These are phyloP conservation scores for Amyloporia xantha DNA, from an alignment of 768 basidiomycete species.

Conservation along the genomic window DNA sequence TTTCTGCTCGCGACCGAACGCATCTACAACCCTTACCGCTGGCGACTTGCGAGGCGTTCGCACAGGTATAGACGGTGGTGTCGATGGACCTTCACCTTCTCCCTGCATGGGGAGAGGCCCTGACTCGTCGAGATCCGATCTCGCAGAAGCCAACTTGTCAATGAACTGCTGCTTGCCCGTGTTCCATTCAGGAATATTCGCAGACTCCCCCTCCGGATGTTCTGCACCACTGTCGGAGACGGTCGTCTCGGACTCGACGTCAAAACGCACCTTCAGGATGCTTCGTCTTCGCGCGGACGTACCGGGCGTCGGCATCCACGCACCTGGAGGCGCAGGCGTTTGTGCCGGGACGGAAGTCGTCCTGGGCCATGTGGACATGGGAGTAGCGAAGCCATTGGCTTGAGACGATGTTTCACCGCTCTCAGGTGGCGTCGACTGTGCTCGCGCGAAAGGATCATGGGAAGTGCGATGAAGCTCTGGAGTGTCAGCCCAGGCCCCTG, in stretches of 20 bases:
- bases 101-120: background rate
- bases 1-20: constrained; percentile 48
- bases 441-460: constrained; percentile 10
- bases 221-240: constrained; percentile 18
- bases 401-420: constrained; percentile 1
- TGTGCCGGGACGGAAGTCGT: constrained; percentile 39
- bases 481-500: constrained; percentile 40
- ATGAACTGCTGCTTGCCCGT: background rate
- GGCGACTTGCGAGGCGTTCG: constrained; percentile 39
- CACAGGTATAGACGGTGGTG: constrained; percentile 22
- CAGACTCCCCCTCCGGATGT: background rate
- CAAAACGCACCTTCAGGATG: constrained; percentile 68
- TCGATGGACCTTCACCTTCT: constrained; percentile 15
- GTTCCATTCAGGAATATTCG: background rate
- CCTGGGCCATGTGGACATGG: constrained; percentile 38
- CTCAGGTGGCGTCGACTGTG: constrained; percentile 14
- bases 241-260: constrained; percentile 34
- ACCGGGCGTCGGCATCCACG: constrained; percentile 38
- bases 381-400: constrained; percentile 10
- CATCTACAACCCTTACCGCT: constrained; percentile 62
- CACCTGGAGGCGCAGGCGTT: constrained; percentile 67
- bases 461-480: constrained; percentile 23
- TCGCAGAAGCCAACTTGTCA: background rate
- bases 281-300: constrained; percentile 38
- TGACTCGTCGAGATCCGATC: background rate